Evolutionary conservation across 2,329 filamentous ascomycete species (phyloP).

Genomic region (Cladosporium colombiae): DNA sequence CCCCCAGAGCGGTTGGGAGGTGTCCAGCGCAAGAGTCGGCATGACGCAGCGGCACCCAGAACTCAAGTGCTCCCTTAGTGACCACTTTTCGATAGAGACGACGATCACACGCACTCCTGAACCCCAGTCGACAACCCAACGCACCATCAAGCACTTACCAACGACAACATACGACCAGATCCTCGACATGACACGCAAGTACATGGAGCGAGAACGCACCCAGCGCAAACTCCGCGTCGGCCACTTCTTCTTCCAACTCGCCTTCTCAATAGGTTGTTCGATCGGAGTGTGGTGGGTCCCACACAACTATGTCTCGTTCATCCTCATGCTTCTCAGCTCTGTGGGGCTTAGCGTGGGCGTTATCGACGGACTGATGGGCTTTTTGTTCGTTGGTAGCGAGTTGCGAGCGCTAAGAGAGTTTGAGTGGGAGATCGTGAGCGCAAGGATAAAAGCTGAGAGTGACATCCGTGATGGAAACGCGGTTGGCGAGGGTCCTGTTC

Average conservation of each 20-base stretch:
- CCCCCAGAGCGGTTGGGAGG: constrained; percentile 58
- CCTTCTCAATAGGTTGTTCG: constrained; percentile 71
- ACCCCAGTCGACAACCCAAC: neutral
- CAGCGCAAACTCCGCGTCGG: constrained; percentile 71
- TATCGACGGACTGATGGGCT: constrained; percentile 80
- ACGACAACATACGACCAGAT: constrained; percentile 65
- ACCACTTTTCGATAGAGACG: constrained; percentile 90
- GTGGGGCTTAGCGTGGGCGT: constrained; percentile 74
- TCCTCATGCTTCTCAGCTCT: constrained; percentile 78
- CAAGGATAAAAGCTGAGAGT: constrained; percentile 44
- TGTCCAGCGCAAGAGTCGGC: constrained; percentile 70
- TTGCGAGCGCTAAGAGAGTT: constrained; percentile 84
- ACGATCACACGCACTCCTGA: constrained; percentile 59
- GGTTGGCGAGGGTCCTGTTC: constrained; percentile 3
- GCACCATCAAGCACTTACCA: constrained; percentile 20
- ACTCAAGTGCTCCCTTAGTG: constrained; percentile 82
- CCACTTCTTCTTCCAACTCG: constrained; percentile 71
- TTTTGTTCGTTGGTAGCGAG: constrained; percentile 84
- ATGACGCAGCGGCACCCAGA: constrained; percentile 81
- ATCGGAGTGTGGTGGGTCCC: constrained; percentile 86
- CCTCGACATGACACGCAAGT: constrained; percentile 67
- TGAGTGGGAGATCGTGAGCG: constrained; percentile 84
- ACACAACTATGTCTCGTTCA: constrained; percentile 72
- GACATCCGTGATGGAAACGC: constrained; percentile 2
- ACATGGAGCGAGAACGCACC: constrained; percentile 67